These are phyloP conservation scores for Colletotrichum somersetense DNA, from an alignment of 2,329 filamentous ascomycete species.

Conservation along the genomic window DNA sequence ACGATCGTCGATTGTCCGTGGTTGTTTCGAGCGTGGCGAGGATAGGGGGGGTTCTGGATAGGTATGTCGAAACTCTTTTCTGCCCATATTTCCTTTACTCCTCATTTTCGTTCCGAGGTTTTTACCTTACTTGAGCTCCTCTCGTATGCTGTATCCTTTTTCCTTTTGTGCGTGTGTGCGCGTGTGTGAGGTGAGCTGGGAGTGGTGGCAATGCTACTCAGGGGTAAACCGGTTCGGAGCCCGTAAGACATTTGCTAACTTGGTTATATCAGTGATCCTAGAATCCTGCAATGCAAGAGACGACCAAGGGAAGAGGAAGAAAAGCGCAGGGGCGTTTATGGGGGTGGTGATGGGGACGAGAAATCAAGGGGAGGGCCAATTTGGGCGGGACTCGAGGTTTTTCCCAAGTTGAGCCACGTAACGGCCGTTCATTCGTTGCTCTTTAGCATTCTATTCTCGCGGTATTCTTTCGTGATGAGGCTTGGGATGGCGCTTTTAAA, in stretches of 20 bases:
- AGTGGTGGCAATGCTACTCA: conserved; percentile 15
- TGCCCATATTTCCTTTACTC: conserved; percentile 7
- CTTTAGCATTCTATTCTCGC: conserved; percentile 15
- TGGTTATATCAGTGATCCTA: conserved; percentile 31
- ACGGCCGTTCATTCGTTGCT: conserved; percentile 40
- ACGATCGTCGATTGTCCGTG: conserved; percentile 24
- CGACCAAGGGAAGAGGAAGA: neutral
- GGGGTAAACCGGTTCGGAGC: conserved; percentile 22
- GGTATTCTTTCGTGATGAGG: conserved; percentile 12
- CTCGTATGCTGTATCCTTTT: neutral
- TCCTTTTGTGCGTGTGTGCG: neutral
- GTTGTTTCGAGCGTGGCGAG: conserved; percentile 12
- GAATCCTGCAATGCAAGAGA: conserved; percentile 5
- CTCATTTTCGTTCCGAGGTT: neutral
- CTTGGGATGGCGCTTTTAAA: conserved; percentile 24
- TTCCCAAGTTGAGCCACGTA: conserved; percentile 41
- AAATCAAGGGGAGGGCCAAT: conserved; percentile 10
- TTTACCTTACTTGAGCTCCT: neutral
- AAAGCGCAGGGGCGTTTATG: neutral
- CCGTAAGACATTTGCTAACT: conserved; percentile 29
- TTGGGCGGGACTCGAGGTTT: conserved; percentile 36
- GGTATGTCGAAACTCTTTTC: conserved; percentile 26
- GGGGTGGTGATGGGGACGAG: conserved; percentile 7
- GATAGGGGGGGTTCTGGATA: conserved; percentile 14
- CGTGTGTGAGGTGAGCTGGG: neutral